Conservation (phyloP, 2,329 filamentous ascomycete species). For the Paecilomyces formosus region DNA sequence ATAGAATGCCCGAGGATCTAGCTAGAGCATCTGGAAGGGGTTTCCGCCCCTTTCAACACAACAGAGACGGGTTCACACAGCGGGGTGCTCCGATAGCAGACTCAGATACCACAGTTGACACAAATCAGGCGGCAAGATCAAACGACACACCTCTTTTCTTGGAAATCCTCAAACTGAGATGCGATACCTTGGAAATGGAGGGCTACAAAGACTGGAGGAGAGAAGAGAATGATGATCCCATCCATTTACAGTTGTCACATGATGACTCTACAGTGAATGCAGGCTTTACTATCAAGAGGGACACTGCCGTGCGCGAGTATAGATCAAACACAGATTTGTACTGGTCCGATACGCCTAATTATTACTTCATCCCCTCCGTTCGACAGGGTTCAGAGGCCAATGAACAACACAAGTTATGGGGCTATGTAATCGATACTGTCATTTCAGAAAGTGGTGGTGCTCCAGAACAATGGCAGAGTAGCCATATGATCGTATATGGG, state of each 20-base stretch:
- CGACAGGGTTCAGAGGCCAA: background rate
- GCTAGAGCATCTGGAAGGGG: conserved; percentile 66
- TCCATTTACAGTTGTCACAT: conserved; percentile 1
- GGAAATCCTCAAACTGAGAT: conserved; percentile 67
- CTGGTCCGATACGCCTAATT: background rate
- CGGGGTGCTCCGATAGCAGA: background rate
- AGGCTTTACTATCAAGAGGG: background rate
- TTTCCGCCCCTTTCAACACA: conserved; percentile 49
- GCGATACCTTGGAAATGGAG: conserved; percentile 80
- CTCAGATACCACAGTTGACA: background rate
- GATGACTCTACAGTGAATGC: background rate
- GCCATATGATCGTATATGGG: conserved; percentile 49
- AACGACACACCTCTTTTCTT: conserved; percentile 72
- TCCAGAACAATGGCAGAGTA: background rate
- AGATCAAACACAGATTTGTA: background rate
- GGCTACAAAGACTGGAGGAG: conserved; percentile 64
- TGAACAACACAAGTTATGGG: background rate
- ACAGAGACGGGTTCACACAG: conserved; percentile 14
- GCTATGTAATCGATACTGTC: background rate
- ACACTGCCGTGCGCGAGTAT: background rate
- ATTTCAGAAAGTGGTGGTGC: background rate
- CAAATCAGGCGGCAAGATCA: conserved; percentile 47
- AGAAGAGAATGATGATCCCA: conserved; percentile 8
- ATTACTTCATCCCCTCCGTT: background rate
- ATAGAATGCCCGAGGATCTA: conserved; percentile 75